Percentiles rank a stretch among this genome's conserved stretches.
Conservation (phyloP, 176 grass and related monocot genomes). For the Zizania latifolia region DNA sequence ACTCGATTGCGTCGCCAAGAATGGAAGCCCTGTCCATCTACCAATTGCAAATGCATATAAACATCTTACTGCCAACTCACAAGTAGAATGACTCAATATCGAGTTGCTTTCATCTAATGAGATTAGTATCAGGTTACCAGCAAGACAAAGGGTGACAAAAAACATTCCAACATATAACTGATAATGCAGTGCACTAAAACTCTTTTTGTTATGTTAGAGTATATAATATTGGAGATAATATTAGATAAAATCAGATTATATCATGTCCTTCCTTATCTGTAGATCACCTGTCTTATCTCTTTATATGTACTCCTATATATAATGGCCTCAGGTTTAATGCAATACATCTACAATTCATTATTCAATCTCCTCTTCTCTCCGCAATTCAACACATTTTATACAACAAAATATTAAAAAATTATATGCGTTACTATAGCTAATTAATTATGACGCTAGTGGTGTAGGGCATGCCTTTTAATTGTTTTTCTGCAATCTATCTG, state of each 20-base stretch:
- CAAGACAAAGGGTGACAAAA: background rate
- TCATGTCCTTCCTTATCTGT: too few species aligned
- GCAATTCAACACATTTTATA: background rate
- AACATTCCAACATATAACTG: background rate
- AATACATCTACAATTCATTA: too few species aligned
- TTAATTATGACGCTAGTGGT: background rate
- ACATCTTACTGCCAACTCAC: conserved; percentile 1
- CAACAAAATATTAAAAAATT: background rate
- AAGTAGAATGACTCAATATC: background rate
- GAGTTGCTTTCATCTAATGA: background rate
- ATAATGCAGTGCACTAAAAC: background rate
- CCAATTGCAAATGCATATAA: background rate
- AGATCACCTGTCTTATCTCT: too few species aligned
- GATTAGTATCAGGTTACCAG: background rate
- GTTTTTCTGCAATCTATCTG: background rate
- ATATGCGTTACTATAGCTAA: background rate
- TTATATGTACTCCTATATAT: too few species aligned
- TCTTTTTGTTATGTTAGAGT: background rate
- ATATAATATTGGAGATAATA: too few species aligned
- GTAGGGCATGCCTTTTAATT: background rate
- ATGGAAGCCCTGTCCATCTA: conserved; percentile 99
- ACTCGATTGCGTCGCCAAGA: conserved; percentile 92
- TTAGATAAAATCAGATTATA: too few species aligned
- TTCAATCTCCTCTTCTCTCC: too few species aligned
- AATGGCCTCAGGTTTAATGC: too few species aligned